Evolutionary conservation across 176 grass and related monocot genomes (phyloP).

Genomic region (Bromus sterilis): DNA sequence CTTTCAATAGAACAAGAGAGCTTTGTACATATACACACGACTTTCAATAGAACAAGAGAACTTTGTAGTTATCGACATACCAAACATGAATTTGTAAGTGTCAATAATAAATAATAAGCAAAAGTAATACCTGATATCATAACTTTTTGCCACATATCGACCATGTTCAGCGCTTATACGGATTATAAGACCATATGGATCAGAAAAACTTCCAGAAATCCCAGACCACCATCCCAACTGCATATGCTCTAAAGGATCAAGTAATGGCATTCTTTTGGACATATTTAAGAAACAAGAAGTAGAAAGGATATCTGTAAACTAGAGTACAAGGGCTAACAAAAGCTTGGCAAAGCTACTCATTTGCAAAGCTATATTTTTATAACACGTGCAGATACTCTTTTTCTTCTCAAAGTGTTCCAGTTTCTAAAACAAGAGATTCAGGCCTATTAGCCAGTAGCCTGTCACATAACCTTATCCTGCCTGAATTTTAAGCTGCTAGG

Average conservation of each 20-base stretch:
- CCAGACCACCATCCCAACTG: slow-evolving; percentile 99
- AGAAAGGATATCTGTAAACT: slow-evolving; percentile 1
- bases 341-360: not conserved
- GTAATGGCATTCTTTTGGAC: slow-evolving; percentile 25
- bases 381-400: not conserved
- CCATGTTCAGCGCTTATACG: slow-evolving; percentile 84
- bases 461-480: not conserved
- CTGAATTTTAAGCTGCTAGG: not conserved
- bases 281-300: slow-evolving; percentile 12
- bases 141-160: slow-evolving; percentile 94
- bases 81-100: not conserved
- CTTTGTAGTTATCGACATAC: not conserved
- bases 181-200: slow-evolving; percentile 92
- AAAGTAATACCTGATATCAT: slow-evolving; percentile 70
- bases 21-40: too few relatives aligned
- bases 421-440: not conserved
- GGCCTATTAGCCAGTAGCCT: not conserved
- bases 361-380: not conserved
- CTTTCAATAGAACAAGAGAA: not conserved
- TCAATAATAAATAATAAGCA: slow-evolving; percentile 9
- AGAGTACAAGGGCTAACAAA: not conserved
- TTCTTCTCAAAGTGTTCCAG: not conserved
- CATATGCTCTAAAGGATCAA: slow-evolving; percentile 33
- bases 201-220: slow-evolving; percentile 61
- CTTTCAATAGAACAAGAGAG: not conserved